Evolutionary conservation across 2,329 filamentous ascomycete species (phyloP).

Genomic region (Rhynchosporium graminicola): DNA sequence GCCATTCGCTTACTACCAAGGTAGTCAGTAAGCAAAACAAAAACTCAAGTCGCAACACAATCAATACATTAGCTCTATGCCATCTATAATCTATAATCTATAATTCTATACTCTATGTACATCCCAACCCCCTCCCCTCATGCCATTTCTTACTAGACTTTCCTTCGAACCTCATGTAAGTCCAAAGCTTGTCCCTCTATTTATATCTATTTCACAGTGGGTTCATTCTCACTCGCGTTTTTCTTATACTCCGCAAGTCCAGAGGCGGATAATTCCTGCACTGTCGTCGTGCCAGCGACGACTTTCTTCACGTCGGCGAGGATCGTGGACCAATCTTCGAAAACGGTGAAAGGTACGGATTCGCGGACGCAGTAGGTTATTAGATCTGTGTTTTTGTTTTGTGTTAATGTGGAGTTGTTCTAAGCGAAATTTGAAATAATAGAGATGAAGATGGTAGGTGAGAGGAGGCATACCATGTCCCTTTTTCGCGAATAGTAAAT

Average conservation of each 20-base stretch:
- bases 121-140: background rate
- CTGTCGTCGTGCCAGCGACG: conserved; percentile 67
- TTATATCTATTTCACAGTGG: conserved; percentile 16
- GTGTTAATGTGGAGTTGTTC: background rate
- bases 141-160: too few species aligned
- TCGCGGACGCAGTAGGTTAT: conserved; percentile 84
- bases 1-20: too few species aligned
- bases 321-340: conserved; percentile 82
- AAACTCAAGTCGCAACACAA: too few species aligned
- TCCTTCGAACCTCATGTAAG: too few species aligned
- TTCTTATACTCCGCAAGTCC: conserved; percentile 37
- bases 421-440: background rate
- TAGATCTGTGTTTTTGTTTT: conserved; percentile 60
- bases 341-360: conserved; percentile 83
- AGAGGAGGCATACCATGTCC: conserved; percentile 65
- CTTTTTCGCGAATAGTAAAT: conserved; percentile 90
- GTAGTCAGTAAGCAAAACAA: too few species aligned
- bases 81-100: background rate
- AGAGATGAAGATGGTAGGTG: conserved; percentile 24
- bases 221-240: conserved; percentile 16
- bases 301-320: conserved; percentile 75
- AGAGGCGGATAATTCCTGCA: conserved; percentile 64
- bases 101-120: background rate
- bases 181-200: background rate
- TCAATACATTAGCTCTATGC: background rate